Base-by-base conservation (phyloP, 2,329 filamentous ascomycete species). In the Alternaria conjuncta region DNA sequence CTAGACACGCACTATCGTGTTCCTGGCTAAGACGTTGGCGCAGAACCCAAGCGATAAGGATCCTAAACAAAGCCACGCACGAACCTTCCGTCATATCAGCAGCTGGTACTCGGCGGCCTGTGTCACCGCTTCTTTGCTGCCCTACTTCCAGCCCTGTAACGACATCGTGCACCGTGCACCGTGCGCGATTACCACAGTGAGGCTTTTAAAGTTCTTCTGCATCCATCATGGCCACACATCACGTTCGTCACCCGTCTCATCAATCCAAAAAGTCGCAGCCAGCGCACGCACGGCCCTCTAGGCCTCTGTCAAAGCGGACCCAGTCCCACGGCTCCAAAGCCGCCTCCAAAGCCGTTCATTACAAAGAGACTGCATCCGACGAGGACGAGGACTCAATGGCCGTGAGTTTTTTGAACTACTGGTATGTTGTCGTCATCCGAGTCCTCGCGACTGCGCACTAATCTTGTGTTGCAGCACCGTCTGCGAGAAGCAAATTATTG, bases 401-500 rank as follows among this genome's bases (percentile, higher is more conserved):
- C 57, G 79, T 81, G 59, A 84, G 83, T 73, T 86, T 86, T 68
- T 69, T 85, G 66, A 84, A 86, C 65, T 86, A 82, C 77, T 86
- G 85, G 84, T 86, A 75, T 57, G 80, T 74, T 45, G 64, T 28
- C 30, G 26, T 43, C 59, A 60, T 43, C 13, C 46, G 21, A 26
- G 15, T 36, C 10, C 26, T 36, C n/a, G 9, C 51, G 36, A 46
- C 61, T 49, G 21, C 21, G 50, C 61, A 44, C 68, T 73, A 57
- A 69, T 55, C 13, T 50, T 15, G 2, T 44, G 9, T 28, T 36
- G 41, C 73, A 90, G 88, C 79, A 85, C 88, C 66, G 88, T 86
- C 73, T 90, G 88, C 78, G 88, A 90, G 77, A 88, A 85, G 76
- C 88, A 90, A 79, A 90, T 90, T 71, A 84, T 87, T 57, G 84